Evolutionary conservation across 352 stramenopile genomes (phyloP), one percentile per base, ranked within the genome.

Genomic region (Globisporangium carolinianum): DNA sequence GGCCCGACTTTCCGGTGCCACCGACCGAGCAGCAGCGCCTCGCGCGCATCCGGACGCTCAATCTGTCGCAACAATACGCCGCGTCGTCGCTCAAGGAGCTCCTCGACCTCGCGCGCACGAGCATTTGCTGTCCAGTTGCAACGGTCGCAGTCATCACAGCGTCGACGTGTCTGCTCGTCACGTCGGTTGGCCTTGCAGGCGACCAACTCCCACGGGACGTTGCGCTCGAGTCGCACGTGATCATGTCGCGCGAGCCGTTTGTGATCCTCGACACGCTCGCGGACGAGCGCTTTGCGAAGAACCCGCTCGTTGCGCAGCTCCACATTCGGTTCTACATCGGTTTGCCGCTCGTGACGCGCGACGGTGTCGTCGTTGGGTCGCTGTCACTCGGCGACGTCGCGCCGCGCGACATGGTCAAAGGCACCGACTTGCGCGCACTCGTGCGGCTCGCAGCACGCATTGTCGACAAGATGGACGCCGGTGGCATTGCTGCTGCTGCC

Each of bases 311-410:
- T 32, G 69, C 75, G 17, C 73, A 78, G 12, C 71, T 89, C 55
- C 69, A 85, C 37, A 83, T 94, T 52, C 81, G 83, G 39, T 89
- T 92, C 62, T 91, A 91, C 68, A 71, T 92, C 43, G 79, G 73
- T 11, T 53, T 94, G 8, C 84, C 84, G 15, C 69, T 94, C 49
- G 65, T 85, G 54, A 74, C 77, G 14, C 86, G 82, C 47, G 82
- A 92, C 15, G 83, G 80, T 12, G 61, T 91, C 43, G 67, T 91
- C 47, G 69, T 94, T 8, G 84, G 84, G 24, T 73, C 78, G 18
- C 71, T 94, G 18, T 88, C 73, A 55, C 71, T 94, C 15, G 79
- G 75, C 8, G 84, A 91, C 62, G 87, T 71, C 5, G 72, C 66
- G 41, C 63, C 84, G 43, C 79, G 84, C 15, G 72, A 82, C 37